phyloP scores from a whole-genome alignment of 352 stramenopile genomes.

The Phytophthora crassamura region DNA sequence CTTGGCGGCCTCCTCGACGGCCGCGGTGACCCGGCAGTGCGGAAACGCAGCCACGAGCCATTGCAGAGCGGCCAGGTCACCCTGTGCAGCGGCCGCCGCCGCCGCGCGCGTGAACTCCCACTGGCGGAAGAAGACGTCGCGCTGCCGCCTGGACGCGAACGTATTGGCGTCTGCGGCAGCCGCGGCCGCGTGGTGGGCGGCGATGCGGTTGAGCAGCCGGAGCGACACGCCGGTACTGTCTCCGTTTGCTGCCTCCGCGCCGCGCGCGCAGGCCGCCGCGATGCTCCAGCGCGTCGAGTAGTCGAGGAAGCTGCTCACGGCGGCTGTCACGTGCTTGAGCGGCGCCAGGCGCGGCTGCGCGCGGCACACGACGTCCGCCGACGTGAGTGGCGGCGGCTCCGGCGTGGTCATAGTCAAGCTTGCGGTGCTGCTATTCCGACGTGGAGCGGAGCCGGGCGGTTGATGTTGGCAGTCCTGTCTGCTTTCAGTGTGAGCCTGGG shows the following conservation, averaged over 20 bases:
- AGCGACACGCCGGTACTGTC: constrained; percentile 13
- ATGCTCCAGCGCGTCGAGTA: constrained; percentile 33
- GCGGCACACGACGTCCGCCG: constrained; percentile 35
- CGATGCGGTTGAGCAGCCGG: constrained; percentile 29
- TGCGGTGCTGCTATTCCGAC: constrained; percentile 26
- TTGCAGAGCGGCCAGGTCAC: constrained; percentile 30
- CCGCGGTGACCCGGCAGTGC: constrained; percentile 34
- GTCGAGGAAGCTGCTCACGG: constrained; percentile 44
- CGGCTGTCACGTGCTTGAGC: constrained; percentile 33
- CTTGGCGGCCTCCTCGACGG: constrained; percentile 41
- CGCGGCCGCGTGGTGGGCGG: constrained; percentile 12
- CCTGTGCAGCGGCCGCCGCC: constrained; percentile 16
- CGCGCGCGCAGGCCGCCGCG: constrained; percentile 25
- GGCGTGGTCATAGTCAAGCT: constrained; percentile 1
- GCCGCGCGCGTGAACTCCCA: constrained; percentile 42
- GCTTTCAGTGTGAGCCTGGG: background rate
- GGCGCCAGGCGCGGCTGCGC: constrained; percentile 32
- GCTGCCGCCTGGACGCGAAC: constrained; percentile 10
- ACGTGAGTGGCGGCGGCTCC: constrained; percentile 24
- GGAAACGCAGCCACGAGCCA: constrained; percentile 33
- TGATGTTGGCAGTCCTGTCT: constrained; percentile 27
- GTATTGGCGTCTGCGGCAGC: constrained; percentile 1
- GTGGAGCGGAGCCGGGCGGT: constrained; percentile 20
- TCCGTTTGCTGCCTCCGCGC: background rate
- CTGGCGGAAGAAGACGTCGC: constrained; percentile 32